phyloP scores from a whole-genome alignment of 139 green algal genomes.

The Zygnema cylindricum region DNA sequence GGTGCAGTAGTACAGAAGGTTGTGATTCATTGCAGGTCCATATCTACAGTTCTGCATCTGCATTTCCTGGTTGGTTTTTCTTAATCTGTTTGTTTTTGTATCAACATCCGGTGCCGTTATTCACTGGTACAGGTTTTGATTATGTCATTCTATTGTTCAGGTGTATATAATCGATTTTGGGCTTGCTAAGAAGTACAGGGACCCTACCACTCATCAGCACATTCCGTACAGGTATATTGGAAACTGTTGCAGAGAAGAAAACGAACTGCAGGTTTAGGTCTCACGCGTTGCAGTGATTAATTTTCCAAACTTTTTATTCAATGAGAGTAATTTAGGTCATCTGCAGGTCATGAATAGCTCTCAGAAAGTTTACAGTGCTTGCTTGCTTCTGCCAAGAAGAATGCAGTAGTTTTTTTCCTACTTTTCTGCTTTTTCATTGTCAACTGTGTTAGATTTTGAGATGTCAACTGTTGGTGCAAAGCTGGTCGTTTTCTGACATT shows the following conservation, averaged over 20 bases:
- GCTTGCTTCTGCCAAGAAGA: not conserved
- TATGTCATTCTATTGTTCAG: too few species aligned
- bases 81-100: not conserved
- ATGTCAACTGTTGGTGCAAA: not conserved
- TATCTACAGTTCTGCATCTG: not conserved
- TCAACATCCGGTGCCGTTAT: not conserved
- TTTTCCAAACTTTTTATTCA: too few species aligned
- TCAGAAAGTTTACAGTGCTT: too few species aligned
- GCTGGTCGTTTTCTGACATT: not conserved
- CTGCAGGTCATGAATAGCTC: too few species aligned
- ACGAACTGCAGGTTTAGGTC: too few species aligned
- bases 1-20: not conserved
- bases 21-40: not conserved
- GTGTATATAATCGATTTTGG: conserved; percentile 99
- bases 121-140: too few species aligned
- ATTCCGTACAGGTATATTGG: conserved; percentile 72
- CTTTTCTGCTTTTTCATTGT: not conserved
- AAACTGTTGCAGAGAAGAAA: too few species aligned
- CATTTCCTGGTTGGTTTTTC: not conserved
- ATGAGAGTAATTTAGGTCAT: too few species aligned
- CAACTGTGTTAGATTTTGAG: too few species aligned
- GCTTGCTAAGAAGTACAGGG: conserved; percentile 98
- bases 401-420: not conserved
- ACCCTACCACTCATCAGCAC: conserved; percentile 98
- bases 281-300: too few species aligned